Evolutionary conservation across 139 green algal genomes (phyloP).

Genomic region (Pseudopediastrum boryanum): DNA sequence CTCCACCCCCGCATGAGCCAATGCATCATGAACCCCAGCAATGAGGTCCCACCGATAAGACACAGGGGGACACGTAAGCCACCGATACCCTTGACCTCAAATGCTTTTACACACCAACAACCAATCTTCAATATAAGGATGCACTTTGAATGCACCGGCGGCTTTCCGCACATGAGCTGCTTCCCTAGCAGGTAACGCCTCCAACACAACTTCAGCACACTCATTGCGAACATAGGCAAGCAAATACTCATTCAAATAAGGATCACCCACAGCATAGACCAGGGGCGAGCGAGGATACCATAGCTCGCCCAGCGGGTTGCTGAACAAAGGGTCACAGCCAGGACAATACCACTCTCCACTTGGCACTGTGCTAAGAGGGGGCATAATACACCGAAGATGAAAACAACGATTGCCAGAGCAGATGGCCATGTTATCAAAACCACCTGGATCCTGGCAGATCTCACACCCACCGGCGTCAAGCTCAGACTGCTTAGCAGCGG

Average conservation of each 20-base stretch:
- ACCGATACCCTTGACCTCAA: not conserved
- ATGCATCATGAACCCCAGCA: slow-evolving; percentile 25
- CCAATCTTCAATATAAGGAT: not conserved
- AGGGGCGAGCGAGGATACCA: not conserved
- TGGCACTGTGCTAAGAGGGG: slow-evolving; percentile 21
- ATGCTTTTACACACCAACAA: not conserved
- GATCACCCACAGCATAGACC: not conserved
- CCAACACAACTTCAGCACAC: not conserved
- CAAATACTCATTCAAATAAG: not conserved
- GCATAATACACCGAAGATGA: slow-evolving; percentile 23
- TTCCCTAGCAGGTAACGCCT: not conserved
- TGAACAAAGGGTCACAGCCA: slow-evolving; percentile 24
- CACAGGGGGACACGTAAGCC: slow-evolving; percentile 16
- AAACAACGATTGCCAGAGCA: slow-evolving; percentile 21
- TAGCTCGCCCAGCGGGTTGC: slow-evolving; percentile 22
- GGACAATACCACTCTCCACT: slow-evolving; percentile 29
- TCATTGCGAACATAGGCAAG: slow-evolving; percentile 1
- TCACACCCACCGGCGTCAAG: slow-evolving; percentile 11
- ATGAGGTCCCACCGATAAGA: slow-evolving; percentile 28
- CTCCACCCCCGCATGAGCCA: slow-evolving; percentile 27
- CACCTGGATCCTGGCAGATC: not conserved
- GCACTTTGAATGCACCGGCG: not conserved
- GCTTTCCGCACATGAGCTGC: not conserved
- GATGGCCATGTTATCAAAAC: slow-evolving; percentile 34
- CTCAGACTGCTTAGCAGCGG: not conserved